These are phyloP conservation scores for Paracoccidioides brasiliensis DNA, from an alignment of 2,329 filamentous ascomycete species.

Conservation along the genomic window DNA sequence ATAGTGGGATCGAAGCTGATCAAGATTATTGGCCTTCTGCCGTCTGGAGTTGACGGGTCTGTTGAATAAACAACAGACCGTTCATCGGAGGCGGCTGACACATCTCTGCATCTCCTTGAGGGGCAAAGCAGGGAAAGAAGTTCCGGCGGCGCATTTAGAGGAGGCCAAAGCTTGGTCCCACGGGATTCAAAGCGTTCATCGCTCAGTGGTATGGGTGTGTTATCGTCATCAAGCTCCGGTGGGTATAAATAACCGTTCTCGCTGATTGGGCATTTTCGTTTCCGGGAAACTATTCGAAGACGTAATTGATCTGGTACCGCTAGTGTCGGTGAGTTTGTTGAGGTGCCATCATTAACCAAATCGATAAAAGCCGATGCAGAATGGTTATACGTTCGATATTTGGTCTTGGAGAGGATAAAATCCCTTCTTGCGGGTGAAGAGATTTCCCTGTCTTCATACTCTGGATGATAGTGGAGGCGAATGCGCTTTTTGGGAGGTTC, in stretches of 20 bases:
- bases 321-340: slow-evolving; percentile 15
- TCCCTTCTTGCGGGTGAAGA: slow-evolving; percentile 19
- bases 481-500: slow-evolving; percentile 26
- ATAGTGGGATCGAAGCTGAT: slow-evolving; percentile 13
- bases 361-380: slow-evolving; percentile 31
- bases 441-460: slow-evolving; percentile 21
- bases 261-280: slow-evolving; percentile 28
- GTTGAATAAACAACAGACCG: slow-evolving; percentile 11
- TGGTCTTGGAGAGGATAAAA: slow-evolving; percentile 33
- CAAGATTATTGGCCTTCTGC: slow-evolving; percentile 8
- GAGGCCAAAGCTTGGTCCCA: slow-evolving; percentile 31
- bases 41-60: slow-evolving; percentile 1
- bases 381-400: slow-evolving; percentile 30
- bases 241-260: slow-evolving; percentile 20
- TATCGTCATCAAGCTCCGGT: slow-evolving; percentile 17
- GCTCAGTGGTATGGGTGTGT: slow-evolving; percentile 20
- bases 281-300: slow-evolving; percentile 30
- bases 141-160: slow-evolving; percentile 25
- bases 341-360: slow-evolving; percentile 27
- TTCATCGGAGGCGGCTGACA: slow-evolving; percentile 10
- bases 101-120: slow-evolving; percentile 17
- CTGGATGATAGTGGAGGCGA: slow-evolving; percentile 26
- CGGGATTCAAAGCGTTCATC: slow-evolving; percentile 29
- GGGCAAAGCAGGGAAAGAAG: slow-evolving; percentile 30
- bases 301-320: slow-evolving; percentile 27